These are phyloP conservation scores for Didymella pomorum DNA, from an alignment of 2,329 filamentous ascomycete species.

Conservation along the genomic window DNA sequence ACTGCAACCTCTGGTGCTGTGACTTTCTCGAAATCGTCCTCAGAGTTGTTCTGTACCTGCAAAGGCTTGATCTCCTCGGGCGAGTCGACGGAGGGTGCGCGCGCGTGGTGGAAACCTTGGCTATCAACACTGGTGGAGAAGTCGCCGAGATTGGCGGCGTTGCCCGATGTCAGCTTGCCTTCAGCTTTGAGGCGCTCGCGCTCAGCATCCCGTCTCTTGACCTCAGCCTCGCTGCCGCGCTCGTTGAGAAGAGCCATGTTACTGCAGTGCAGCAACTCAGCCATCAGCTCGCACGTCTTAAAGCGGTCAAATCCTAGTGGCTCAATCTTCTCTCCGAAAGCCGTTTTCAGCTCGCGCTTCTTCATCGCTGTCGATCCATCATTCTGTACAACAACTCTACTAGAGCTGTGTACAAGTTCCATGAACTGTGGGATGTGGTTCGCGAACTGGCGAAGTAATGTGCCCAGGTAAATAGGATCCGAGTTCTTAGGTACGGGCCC, in stretches of 20 bases:
- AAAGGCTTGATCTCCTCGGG: slow-evolving; percentile 73
- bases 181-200: slow-evolving; percentile 80
- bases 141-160: slow-evolving; percentile 64
- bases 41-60: slow-evolving; percentile 81
- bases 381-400: slow-evolving; percentile 64
- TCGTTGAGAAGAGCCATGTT: slow-evolving; percentile 98
- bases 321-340: slow-evolving; percentile 90
- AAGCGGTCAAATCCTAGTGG: slow-evolving; percentile 96
- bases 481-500: slow-evolving; percentile 82
- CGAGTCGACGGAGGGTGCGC: slow-evolving; percentile 58
- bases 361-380: slow-evolving; percentile 68
- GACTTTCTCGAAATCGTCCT: slow-evolving; percentile 96
- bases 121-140: slow-evolving; percentile 62
- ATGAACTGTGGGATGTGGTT: slow-evolving; percentile 94
- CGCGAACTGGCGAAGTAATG: slow-evolving; percentile 86
- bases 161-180: slow-evolving; percentile 71
- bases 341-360: slow-evolving; percentile 79
- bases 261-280: slow-evolving; percentile 94
- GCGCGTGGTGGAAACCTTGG: slow-evolving; percentile 61
- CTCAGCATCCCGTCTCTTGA: slow-evolving; percentile 79
- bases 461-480: slow-evolving; percentile 95
- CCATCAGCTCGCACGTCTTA: slow-evolving; percentile 99
- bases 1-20: slow-evolving; percentile 72
- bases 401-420: slow-evolving; percentile 81
- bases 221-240: slow-evolving; percentile 84